A percentile compares a stretch with the other conserved stretches of the same genome.
Evolutionary conservation across 306 rosid genomes (phyloP).

Genomic region (Canavalia ensiformis): DNA sequence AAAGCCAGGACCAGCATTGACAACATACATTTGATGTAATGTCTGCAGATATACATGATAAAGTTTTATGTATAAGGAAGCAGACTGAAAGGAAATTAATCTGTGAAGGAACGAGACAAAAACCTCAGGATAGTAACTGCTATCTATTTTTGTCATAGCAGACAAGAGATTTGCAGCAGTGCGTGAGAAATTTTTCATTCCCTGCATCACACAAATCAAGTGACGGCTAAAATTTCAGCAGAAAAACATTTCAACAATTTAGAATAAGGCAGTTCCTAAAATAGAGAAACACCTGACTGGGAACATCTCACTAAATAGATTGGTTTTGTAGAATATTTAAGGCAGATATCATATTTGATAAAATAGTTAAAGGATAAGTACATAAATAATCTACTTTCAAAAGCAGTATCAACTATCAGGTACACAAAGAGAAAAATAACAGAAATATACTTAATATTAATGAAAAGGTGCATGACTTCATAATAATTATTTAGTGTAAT

Average conservation of each 20-base stretch:
- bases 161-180: constrained; percentile 89
- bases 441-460: constrained; percentile 26
- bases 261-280: constrained; percentile 28
- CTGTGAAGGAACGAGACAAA: constrained; percentile 33
- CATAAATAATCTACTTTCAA: constrained; percentile 10
- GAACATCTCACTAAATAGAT: constrained; percentile 18
- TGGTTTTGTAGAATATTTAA: not conserved
- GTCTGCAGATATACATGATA: constrained; percentile 64
- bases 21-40: constrained; percentile 85
- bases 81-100: constrained; percentile 28
- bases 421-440: constrained; percentile 17
- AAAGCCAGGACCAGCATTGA: constrained; percentile 97
- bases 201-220: constrained; percentile 65
- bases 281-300: constrained; percentile 16
- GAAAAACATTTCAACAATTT: constrained; percentile 12
- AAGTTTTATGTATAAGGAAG: constrained; percentile 33
- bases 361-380: constrained; percentile 30
- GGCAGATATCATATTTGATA: constrained; percentile 19
- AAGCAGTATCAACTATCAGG: constrained; percentile 8
- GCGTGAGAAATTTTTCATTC: constrained; percentile 87
- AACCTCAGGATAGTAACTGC: constrained; percentile 96
- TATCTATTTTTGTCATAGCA: constrained; percentile 83
- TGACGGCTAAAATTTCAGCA: constrained; percentile 36
- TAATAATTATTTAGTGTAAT: constrained; percentile 37
- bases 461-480: not conserved